Evolutionary conservation across 1,284 basidiomycete species (phyloP).

Genomic region (Salmacisia buchloeana): DNA sequence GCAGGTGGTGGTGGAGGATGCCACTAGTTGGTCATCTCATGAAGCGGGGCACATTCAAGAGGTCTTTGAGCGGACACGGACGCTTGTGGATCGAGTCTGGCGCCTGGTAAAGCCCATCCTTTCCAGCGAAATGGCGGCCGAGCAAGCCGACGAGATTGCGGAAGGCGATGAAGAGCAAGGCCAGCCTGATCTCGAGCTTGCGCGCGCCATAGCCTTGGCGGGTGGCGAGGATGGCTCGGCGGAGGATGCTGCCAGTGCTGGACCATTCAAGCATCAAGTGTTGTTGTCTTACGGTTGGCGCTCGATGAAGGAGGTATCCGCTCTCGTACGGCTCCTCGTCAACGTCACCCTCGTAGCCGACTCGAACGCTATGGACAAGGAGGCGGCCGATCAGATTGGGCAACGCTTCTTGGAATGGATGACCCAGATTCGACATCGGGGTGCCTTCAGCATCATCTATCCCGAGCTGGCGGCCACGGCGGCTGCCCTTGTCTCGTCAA

Average conservation of each 20-base stretch:
- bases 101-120: conserved; percentile 42
- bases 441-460: conserved; percentile 50
- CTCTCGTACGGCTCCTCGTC: conserved; percentile 43
- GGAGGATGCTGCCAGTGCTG: conserved; percentile 28
- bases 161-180: conserved; percentile 5
- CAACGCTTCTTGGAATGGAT: conserved; percentile 48
- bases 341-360: background rate
- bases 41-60: conserved; percentile 18
- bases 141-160: conserved; percentile 39
- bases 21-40: background rate
- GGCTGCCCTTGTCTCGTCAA: conserved; percentile 29
- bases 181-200: conserved; percentile 16
- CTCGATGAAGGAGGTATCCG: conserved; percentile 50
- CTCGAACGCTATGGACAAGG: conserved; percentile 10
- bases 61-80: conserved; percentile 30
- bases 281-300: conserved; percentile 51
- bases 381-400: conserved; percentile 34
- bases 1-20: conserved; percentile 30
- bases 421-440: conserved; percentile 48
- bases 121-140: conserved; percentile 25
- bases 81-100: conserved; percentile 43
- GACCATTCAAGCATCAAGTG: conserved; percentile 37
- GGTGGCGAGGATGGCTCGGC: conserved; percentile 28
- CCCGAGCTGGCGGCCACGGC: conserved; percentile 46
- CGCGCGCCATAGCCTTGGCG: conserved; percentile 29